Evolutionary conservation across 2,329 filamentous ascomycete species (phyloP).

Genomic region (Xylaria sp.): DNA sequence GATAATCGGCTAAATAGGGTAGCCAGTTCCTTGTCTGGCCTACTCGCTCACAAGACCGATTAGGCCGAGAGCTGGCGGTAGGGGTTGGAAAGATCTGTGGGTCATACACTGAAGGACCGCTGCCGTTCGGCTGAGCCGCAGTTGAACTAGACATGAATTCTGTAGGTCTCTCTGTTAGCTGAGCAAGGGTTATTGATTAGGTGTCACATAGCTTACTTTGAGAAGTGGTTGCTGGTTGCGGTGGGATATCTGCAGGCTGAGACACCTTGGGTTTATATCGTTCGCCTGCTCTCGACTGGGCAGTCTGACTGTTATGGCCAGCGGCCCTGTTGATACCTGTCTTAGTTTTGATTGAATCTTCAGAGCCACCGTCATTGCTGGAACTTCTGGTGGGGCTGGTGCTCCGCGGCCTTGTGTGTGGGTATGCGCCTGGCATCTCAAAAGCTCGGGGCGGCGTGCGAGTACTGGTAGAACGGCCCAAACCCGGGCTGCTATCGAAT

Average conservation of each 20-base stretch:
- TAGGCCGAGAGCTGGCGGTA: conserved; percentile 19
- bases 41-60: conserved; percentile 7
- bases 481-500: conserved; percentile 52
- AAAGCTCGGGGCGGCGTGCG: conserved; percentile 44
- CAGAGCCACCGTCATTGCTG: conserved; percentile 38
- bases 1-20: conserved; percentile 1
- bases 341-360: conserved; percentile 32
- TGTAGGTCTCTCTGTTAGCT: conserved; percentile 26
- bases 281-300: conserved; percentile 32
- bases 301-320: conserved; percentile 12
- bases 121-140: conserved; percentile 38
- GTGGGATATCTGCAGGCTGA: conserved; percentile 16
- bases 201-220: conserved; percentile 29
- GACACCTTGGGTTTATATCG: conserved; percentile 30
- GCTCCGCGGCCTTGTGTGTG: conserved; percentile 36
- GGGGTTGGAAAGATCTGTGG: conserved; percentile 24
- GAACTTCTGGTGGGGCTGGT: conserved; percentile 39
- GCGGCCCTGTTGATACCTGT: conserved; percentile 17
- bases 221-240: conserved; percentile 20
- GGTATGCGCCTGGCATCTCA: conserved; percentile 37
- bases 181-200: not conserved
- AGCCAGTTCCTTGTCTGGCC: not conserved
- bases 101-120: conserved; percentile 56
- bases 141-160: conserved; percentile 27
- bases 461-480: conserved; percentile 55